Percentiles rank a stretch among this genome's conserved stretches.
Conservation (phyloP, 345 rosid species). For the Microcos paniculata region DNA sequence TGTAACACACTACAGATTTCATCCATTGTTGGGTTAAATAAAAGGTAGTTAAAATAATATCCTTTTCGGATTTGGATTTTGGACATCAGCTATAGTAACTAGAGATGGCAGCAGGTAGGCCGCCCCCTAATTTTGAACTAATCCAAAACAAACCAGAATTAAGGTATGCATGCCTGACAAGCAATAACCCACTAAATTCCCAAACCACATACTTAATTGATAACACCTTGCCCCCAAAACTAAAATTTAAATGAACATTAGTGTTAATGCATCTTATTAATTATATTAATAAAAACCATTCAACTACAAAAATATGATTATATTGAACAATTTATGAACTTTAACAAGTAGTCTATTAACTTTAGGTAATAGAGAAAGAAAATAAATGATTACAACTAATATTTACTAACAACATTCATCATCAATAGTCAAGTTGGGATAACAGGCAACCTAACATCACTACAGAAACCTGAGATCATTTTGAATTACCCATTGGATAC, state of each 20-base stretch:
- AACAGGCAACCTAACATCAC: not conserved
- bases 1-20: not conserved
- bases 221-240: not conserved
- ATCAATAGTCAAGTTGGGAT: not conserved
- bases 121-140: not conserved
- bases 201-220: not conserved
- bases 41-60: not conserved
- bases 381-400: not conserved
- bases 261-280: not conserved
- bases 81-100: not conserved
- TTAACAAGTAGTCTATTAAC: not conserved
- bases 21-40: not conserved
- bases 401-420: not conserved
- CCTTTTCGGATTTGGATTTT: not conserved
- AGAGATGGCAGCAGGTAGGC: not conserved
- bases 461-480: not conserved
- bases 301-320: not conserved
- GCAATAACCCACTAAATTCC: slow-evolving; percentile 1
- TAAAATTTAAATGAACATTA: slow-evolving; percentile 9
- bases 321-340: not conserved
- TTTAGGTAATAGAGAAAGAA: not conserved
- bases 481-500: not conserved
- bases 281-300: not conserved
- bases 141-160: not conserved
- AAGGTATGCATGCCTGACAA: not conserved